A percentile compares a stretch with the other conserved stretches of the same genome.
Evolutionary conservation across 192 early-diverging fungal species (phyloP).

Genomic region (Coemansia sp.): DNA sequence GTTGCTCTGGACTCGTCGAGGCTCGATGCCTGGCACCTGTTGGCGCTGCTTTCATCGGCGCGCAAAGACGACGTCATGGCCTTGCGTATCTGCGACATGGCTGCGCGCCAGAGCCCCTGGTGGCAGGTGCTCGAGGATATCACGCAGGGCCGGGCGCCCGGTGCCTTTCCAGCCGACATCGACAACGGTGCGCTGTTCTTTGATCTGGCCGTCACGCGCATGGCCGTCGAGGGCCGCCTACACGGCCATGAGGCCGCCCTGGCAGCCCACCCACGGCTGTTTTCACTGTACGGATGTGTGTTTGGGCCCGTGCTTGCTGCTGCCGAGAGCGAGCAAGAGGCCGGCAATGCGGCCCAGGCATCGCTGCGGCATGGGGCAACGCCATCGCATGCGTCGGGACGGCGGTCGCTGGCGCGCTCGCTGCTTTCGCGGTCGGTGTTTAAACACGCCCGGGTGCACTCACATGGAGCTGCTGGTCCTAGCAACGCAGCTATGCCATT

Average conservation of each 20-base stretch:
- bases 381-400: constrained; percentile 33
- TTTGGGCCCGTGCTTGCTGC: constrained; percentile 27
- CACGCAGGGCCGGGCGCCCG: neutral
- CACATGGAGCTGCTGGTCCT: constrained; percentile 29
- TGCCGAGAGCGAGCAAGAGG: neutral
- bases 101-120: constrained; percentile 57
- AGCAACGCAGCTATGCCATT: too few relatives aligned
- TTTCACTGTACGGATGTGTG: constrained; percentile 57
- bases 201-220: constrained; percentile 60
- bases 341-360: constrained; percentile 17
- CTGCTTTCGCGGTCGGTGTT: constrained; percentile 37
- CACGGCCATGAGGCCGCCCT: constrained; percentile 55
- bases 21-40: constrained; percentile 72
- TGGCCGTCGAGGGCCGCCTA: constrained; percentile 50
- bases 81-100: constrained; percentile 61
- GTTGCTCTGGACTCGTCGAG: constrained; percentile 53
- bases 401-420: constrained; percentile 38
- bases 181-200: constrained; percentile 61
- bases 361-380: constrained; percentile 14
- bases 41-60: constrained; percentile 63
- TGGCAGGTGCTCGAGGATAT: constrained; percentile 28
- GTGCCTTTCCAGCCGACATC: constrained; percentile 3
- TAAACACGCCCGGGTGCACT: constrained; percentile 16
- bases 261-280: constrained; percentile 56
- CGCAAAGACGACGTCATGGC: constrained; percentile 65